Conservation (phyloP, 441 rosid genomes). For the Arabidopsis hybrid region DNA sequence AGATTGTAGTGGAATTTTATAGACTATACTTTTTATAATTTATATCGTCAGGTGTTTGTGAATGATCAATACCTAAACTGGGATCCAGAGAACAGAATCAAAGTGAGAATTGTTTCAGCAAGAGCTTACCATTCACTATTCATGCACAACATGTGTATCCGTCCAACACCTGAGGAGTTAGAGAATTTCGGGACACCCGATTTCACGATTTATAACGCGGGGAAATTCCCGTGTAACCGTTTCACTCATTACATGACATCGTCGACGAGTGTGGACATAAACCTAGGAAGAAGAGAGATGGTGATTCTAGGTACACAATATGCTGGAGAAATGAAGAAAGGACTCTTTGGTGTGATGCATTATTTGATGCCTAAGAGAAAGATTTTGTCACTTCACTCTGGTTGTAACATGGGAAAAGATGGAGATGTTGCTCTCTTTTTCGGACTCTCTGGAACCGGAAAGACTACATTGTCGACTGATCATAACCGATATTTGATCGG, state of each 20-base stretch:
- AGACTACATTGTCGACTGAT: slow-evolving; percentile 96
- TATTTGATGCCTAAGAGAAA: slow-evolving; percentile 99
- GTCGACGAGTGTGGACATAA: slow-evolving; percentile 93
- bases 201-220: slow-evolving; percentile 98
- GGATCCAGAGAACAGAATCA: slow-evolving; percentile 86
- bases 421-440: slow-evolving; percentile 99
- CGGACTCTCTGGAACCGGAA: slow-evolving; percentile 97
- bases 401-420: slow-evolving; percentile 97
- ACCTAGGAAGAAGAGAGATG: slow-evolving; percentile 96
- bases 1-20: not conserved
- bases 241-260: slow-evolving; percentile 99
- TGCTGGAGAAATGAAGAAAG: slow-evolving; percentile 99
- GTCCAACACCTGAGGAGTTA: slow-evolving; percentile 97
- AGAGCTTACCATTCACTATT: slow-evolving; percentile 96
- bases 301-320: slow-evolving; percentile 99
- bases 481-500: slow-evolving; percentile 90
- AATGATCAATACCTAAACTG: slow-evolving; percentile 93
- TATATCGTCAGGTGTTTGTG: slow-evolving; percentile 66
- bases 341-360: slow-evolving; percentile 98
- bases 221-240: slow-evolving; percentile 98
- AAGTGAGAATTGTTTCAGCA: slow-evolving; percentile 96
- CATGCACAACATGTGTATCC: slow-evolving; percentile 99
- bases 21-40: not conserved
- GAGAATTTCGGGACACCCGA: slow-evolving; percentile 98
- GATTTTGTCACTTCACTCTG: slow-evolving; percentile 95